Conservation (phyloP, 2,329 filamentous ascomycete species). For the Talaromyces amestolkiae region DNA sequence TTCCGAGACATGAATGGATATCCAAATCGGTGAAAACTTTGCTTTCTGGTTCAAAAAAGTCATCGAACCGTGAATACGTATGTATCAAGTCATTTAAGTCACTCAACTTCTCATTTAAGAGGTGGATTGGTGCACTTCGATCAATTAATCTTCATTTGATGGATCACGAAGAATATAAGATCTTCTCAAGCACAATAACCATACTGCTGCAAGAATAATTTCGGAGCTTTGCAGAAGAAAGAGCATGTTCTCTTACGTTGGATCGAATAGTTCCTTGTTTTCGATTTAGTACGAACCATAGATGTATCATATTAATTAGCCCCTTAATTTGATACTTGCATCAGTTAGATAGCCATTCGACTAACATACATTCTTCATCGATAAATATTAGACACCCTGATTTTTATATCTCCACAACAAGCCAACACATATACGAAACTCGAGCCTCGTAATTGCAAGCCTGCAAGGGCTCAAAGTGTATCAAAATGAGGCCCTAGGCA, state of each 20-base stretch:
- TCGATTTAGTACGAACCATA: background rate
- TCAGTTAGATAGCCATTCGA: background rate
- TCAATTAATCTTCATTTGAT: background rate
- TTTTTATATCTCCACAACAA: background rate
- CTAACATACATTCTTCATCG: background rate
- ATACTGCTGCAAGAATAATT: background rate
- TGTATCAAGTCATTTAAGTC: background rate
- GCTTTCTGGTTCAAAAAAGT: too few relatives aligned
- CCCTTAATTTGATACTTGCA: slow-evolving; percentile 4
- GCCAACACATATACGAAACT: background rate
- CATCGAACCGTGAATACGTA: background rate
- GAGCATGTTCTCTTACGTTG: background rate
- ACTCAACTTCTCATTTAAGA: background rate
- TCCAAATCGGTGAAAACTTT: too few relatives aligned
- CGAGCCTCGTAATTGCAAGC: background rate
- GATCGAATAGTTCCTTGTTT: background rate
- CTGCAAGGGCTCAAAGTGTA: slow-evolving; percentile 2
- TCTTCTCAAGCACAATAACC: background rate
- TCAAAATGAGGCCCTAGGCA: background rate
- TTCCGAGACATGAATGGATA: too few relatives aligned
- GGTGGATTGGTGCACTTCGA: background rate
- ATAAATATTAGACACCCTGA: background rate
- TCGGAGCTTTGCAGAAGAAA: background rate
- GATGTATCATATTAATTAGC: background rate
- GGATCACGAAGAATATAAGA: background rate